Evolutionary conservation across 768 basidiomycete genomes (phyloP), one percentile per base, ranked within the genome.

Genomic region (Hypholoma sublateritium): DNA sequence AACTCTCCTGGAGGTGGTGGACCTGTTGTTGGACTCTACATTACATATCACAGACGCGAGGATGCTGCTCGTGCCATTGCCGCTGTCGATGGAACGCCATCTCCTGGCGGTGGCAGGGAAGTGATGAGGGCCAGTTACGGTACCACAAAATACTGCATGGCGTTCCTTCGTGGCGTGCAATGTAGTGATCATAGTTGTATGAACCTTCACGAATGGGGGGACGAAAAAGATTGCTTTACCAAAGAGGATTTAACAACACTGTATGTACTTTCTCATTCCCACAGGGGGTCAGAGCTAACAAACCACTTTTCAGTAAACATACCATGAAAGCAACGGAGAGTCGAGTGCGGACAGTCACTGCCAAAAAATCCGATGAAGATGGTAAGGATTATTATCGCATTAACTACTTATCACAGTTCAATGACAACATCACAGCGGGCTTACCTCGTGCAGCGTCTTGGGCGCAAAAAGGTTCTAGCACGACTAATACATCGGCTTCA

Each of bases 181-280:
- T 99, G 97, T 72, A 82, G 86, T 56, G 93, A 93, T 65, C 88
- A 91, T 64, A 87, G 83, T 61, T 99, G 97, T 72, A 89, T 95
- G 87, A 91, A 92, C 69, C 75, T 95, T 43, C 97, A 99, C 69
- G 97, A 98, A 70, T 97, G 94, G 93, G 97, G 95, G 34, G 97
- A 98, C 59, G 96, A 98, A 73, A 91, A 93, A 55, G 97, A 99
- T 71, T 95, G 93, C 66, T 95, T 97, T 69, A 95, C 95, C 1
- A 95, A 95, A 74, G 95, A 98, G 70, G 96, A 98, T 72, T 77
- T 96, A 56, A 89, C 93, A 22, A 96, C 95, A 0, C 74, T 95
- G 94, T 96, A 68, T 70, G 17, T 43, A 58, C 55, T 52, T 60
- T 59, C 39, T 28, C 25, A 59, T 51, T 32, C 45, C 14, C 55